Evolutionary conservation across 164 flowering plant species (phyloP).

Genomic region (Nymphaea thermarum): DNA sequence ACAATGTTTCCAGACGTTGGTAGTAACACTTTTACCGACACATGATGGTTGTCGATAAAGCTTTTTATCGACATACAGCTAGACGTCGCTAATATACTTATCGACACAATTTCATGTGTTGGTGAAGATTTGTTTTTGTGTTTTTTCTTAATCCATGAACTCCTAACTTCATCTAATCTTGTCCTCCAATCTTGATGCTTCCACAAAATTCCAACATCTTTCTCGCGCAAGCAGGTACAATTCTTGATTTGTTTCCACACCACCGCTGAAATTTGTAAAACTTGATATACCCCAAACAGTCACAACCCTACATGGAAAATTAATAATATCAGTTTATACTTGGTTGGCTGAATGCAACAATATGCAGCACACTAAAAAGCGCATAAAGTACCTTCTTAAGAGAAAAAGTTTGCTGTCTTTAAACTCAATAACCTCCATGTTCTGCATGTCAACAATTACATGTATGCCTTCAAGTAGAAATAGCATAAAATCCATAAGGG

Average conservation of each 20-base stretch:
- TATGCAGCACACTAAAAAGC: neutral
- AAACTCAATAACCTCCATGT: conserved; percentile 74
- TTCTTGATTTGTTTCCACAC: conserved; percentile 91
- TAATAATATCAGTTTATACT: neutral
- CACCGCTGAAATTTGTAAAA: conserved; percentile 88
- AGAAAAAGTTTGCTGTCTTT: conserved; percentile 78
- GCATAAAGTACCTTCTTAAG: conserved; percentile 48
- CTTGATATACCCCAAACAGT: conserved; percentile 78
- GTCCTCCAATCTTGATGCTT: conserved; percentile 96
- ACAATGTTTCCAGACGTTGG: too few relatives aligned
- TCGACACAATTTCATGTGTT: too few relatives aligned
- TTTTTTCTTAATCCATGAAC: conserved; percentile 28
- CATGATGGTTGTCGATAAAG: too few relatives aligned
- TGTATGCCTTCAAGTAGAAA: conserved; percentile 54
- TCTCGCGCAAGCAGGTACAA: conserved; percentile 88
- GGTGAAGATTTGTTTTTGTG: too few relatives aligned
- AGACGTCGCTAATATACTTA: too few relatives aligned
- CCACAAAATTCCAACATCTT: conserved; percentile 85
- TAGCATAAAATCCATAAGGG: neutral
- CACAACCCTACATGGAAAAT: conserved; percentile 57
- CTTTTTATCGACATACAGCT: too few relatives aligned
- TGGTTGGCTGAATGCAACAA: neutral
- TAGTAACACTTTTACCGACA: too few relatives aligned
- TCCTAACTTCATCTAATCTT: conserved; percentile 70
- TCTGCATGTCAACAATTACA: conserved; percentile 83